These are phyloP conservation scores for Waltergamsia citrina DNA, from an alignment of 2,329 filamentous ascomycete genomes.

Conservation along the genomic window DNA sequence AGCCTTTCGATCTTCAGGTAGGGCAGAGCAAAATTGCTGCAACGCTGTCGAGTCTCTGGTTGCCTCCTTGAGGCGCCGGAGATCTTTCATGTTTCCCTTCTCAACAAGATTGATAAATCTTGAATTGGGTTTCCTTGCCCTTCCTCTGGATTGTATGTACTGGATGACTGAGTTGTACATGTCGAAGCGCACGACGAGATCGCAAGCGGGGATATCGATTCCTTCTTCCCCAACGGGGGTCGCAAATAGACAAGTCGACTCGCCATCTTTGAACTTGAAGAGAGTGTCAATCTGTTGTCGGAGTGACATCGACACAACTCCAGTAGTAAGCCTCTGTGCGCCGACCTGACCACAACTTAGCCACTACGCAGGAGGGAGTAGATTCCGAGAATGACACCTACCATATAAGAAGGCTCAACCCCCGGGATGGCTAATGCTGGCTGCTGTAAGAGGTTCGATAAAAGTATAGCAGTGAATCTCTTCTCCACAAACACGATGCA, in stretches of 20 bases:
- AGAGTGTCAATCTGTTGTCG: constrained; percentile 19
- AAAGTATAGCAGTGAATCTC: constrained; percentile 64
- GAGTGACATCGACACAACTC: background rate
- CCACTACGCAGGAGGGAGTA: background rate
- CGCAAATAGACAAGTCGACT: constrained; percentile 47
- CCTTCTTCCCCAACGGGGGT: constrained; percentile 60
- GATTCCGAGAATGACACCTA: too few species aligned
- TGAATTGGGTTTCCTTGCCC: constrained; percentile 40
- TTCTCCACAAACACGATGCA: constrained; percentile 86
- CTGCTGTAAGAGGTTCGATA: constrained; percentile 58
- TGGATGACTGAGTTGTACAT: constrained; percentile 39
- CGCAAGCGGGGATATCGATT: constrained; percentile 56
- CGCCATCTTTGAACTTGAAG: constrained; percentile 41
- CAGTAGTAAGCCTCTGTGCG: background rate
- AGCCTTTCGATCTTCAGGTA: constrained; percentile 63
- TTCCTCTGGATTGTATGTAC: constrained; percentile 48
- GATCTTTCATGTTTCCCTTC: constrained; percentile 52
- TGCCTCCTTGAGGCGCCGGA: constrained; percentile 46
- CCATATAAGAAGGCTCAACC: constrained; percentile 52
- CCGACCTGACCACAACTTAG: constrained; percentile 24
- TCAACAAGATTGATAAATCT: constrained; percentile 67
- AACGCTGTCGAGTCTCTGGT: constrained; percentile 53
- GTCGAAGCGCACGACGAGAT: constrained; percentile 50
- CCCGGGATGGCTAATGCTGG: constrained; percentile 44
- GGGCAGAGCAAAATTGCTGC: constrained; percentile 62